Percentiles rank a stretch among this genome's conserved stretches.
phyloP scores from a whole-genome alignment of 129 eudicot genomes.

The Cynara cardunculus region DNA sequence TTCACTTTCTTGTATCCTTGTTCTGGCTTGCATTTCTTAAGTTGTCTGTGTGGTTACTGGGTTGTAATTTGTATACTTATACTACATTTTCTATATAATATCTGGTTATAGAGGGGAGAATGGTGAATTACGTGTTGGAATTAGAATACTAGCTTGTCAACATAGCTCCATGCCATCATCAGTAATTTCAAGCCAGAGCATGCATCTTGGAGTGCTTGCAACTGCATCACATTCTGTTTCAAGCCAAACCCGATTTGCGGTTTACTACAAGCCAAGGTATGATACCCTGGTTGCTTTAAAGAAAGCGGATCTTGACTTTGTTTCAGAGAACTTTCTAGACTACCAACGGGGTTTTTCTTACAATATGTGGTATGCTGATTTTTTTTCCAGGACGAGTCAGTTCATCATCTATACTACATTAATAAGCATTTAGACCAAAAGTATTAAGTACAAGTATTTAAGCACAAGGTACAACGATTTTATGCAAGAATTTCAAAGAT shows the following conservation, averaged over 20 bases:
- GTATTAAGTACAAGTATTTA: no score
- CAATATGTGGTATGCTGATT: not conserved
- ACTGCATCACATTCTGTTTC: conserved; percentile 92
- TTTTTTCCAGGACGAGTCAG: conserved; percentile 72
- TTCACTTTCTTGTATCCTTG: not conserved
- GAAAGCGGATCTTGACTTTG: not conserved
- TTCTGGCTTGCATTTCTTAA: not conserved
- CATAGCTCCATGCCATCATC: conserved; percentile 84
- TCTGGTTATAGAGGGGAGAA: conserved; percentile 53
- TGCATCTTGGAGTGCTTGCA: conserved; percentile 97
- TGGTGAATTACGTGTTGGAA: conserved; percentile 89
- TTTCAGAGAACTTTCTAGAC: not conserved
- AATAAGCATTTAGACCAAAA: no score
- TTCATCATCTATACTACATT: no score
- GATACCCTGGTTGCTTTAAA: not conserved
- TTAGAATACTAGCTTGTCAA: conserved; percentile 68
- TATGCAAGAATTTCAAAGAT: no score
- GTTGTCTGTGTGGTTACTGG: not conserved
- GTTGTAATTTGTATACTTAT: not conserved
- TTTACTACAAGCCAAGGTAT: conserved; percentile 92
- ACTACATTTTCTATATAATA: not conserved
- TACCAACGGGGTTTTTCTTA: not conserved
- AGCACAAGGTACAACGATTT: no score
- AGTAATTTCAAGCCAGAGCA: conserved; percentile 93
- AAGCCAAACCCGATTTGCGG: conserved; percentile 68